Evolutionary conservation across 2,329 filamentous ascomycete genomes (phyloP).

Genomic region (Escovopsis sp.): DNA sequence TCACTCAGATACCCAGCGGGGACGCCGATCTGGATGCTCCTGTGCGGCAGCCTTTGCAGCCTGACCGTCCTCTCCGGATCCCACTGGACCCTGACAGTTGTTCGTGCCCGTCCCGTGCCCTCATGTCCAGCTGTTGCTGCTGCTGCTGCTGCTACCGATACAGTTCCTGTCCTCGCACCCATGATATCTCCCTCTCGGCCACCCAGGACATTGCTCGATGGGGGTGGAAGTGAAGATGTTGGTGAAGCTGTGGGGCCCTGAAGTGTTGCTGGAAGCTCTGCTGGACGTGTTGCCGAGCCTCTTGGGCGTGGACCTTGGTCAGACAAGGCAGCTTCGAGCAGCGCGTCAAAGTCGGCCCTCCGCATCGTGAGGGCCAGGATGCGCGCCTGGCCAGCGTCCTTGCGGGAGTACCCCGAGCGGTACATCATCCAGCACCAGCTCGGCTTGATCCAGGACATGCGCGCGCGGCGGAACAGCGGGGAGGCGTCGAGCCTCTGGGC

Average conservation of each 20-base stretch:
- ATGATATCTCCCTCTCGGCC: conserved; percentile 14
- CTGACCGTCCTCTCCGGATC: conserved; percentile 40
- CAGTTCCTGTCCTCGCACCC: too few relatives aligned
- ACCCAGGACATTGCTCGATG: too few relatives aligned
- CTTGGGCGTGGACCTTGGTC: too few relatives aligned
- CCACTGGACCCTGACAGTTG: conserved; percentile 43
- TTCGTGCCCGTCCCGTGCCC: too few relatives aligned
- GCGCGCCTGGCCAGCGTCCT: conserved; percentile 36
- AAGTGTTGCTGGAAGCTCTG: too few relatives aligned
- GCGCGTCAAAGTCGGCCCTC: conserved; percentile 30
- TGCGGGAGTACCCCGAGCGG: conserved; percentile 43
- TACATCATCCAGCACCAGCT: conserved; percentile 52
- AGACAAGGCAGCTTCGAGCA: too few relatives aligned
- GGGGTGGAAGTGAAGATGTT: too few relatives aligned
- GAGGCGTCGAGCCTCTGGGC: conserved; percentile 36
- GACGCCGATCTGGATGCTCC: conserved; percentile 49
- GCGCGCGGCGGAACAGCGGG: conserved; percentile 31
- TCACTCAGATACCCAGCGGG: conserved; percentile 27
- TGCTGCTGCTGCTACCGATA: too few relatives aligned
- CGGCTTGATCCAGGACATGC: conserved; percentile 53
- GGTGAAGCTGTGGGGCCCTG: too few relatives aligned
- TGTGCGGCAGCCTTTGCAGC: conserved; percentile 29
- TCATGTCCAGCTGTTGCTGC: too few relatives aligned
- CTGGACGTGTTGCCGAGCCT: too few relatives aligned
- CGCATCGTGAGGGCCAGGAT: conserved; percentile 43